Base-by-base conservation (phyloP, 2,329 filamentous ascomycete genomes). In the Scleromitrula shiraiana region DNA sequence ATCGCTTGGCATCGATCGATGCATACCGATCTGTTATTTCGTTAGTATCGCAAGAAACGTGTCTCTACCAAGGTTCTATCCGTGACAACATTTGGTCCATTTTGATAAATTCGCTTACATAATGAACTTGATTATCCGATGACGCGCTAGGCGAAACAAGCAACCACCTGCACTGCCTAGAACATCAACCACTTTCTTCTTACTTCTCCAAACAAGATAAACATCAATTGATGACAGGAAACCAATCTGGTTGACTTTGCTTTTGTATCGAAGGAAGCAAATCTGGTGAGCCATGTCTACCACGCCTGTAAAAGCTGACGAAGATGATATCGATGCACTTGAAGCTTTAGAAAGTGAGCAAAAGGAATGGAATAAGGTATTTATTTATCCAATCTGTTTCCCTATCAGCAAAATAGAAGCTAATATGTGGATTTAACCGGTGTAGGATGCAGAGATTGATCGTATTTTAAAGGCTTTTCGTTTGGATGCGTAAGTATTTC, bases 401-500 rank as follows among this genome's bases (percentile, higher is more conserved):
- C 39, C 33, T 36, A 26, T 22, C 23, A 29, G n/a, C 6, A 15
- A 17, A 17, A 45, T 9, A 19, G 36, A 39, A 23, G 47, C 37
- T 44, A 22, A 2, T 24, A 14, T 39, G 50, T 53, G 55, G 29
- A 46, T 41, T n/a, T n/a, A n/a, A 20, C 27, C 23, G 20, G 26
- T 17, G 8, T 55, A 95, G 86, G 93, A 97, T 76, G 83, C 85
- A 51, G 91, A 97, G 66, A 97, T 97, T 61, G 88, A 95, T 63
- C 85, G 91, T 52, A 98, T 98, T 58, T 76, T 95, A 57, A 85
- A 85, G 62, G 87, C 90, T 40, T 98, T 98, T 68, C 82, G 85
- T 59, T 80, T 85, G 59, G 82, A 88, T 68, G 78, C 83, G 75
- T 79, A 68, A 66, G 74, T 68, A 27, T 43, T 17, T 36, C 41